A percentile compares a stretch with the other conserved stretches of the same genome.
These are phyloP conservation scores for bread wheat (Triticum aestivum) DNA, from an alignment of 176 grass and related monocot species.

Conservation along the genomic window DNA sequence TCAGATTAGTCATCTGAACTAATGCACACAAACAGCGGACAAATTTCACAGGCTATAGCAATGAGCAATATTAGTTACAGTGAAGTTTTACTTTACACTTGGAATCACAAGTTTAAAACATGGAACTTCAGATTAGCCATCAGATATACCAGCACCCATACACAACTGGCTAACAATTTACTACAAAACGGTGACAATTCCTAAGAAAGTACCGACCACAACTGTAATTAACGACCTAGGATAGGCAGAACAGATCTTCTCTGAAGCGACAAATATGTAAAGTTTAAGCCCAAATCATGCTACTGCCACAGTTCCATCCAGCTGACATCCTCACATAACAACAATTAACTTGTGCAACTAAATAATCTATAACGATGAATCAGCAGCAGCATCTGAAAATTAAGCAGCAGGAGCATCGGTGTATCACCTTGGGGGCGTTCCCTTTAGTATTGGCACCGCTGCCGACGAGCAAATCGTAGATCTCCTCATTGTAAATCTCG, in stretches of 20 bases:
- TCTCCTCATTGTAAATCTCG: slow-evolving; percentile 92
- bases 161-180: neutral
- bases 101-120: neutral
- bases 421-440: slow-evolving; percentile 63
- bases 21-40: too few species aligned
- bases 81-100: neutral
- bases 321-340: neutral
- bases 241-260: neutral
- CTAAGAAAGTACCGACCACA: neutral
- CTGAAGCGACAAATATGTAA: neutral
- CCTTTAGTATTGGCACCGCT: slow-evolving; percentile 44
- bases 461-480: slow-evolving; percentile 73
- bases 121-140: neutral
- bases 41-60: neutral
- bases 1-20: too few species aligned
- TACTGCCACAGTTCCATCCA: neutral
- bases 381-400: neutral
- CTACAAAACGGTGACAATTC: neutral
- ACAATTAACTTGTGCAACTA: neutral
- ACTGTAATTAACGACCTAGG: neutral
- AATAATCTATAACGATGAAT: neutral
- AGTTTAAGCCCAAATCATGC: neutral
- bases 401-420: neutral
- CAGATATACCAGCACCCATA: neutral
- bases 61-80: neutral